A percentile compares a stretch with the other conserved stretches of the same genome.
Conservation (phyloP, 768 basidiomycete genomes). For the Hygrocybe punicea region DNA sequence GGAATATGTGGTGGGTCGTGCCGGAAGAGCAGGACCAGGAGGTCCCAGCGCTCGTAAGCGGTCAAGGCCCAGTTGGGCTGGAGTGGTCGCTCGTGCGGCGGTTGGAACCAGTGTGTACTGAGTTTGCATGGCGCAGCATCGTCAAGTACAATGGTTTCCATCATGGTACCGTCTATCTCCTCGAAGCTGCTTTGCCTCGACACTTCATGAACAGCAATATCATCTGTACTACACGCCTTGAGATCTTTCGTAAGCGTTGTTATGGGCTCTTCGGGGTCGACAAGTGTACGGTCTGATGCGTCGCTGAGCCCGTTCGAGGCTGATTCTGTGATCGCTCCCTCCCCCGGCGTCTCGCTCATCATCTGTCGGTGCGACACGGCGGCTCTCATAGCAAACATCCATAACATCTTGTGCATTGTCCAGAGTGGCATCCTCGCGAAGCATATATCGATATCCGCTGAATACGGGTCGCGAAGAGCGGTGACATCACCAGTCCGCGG, state of each 20-base stretch:
- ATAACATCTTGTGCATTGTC: slow-evolving; percentile 67
- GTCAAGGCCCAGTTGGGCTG: slow-evolving; percentile 41
- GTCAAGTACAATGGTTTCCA: neutral
- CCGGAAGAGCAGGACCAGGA: slow-evolving; percentile 45
- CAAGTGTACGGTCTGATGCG: neutral
- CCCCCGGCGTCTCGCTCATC: neutral
- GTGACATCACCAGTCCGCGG: slow-evolving; percentile 65
- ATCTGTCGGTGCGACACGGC: slow-evolving; percentile 17
- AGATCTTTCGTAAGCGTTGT: neutral
- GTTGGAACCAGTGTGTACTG: slow-evolving; percentile 3
- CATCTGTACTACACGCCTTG: neutral
- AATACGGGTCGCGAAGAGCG: slow-evolving; percentile 56
- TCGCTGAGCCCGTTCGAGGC: neutral
- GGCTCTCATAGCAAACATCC: slow-evolving; percentile 56
- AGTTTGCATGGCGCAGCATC: neutral
- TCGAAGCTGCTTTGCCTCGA: slow-evolving; percentile 18
- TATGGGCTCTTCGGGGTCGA: neutral
- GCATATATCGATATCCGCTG: slow-evolving; percentile 54
- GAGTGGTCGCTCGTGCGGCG: slow-evolving; percentile 2
- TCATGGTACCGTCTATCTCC: slow-evolving; percentile 27
- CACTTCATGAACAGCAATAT: slow-evolving; percentile 17
- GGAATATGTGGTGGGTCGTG: slow-evolving; percentile 18
- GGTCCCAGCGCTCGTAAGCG: slow-evolving; percentile 55
- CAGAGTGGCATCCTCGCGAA: slow-evolving; percentile 57
- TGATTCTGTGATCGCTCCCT: neutral